phyloP scores from a whole-genome alignment of 805 yeast genomes.

The Jamesozyma jinghongensis region DNA sequence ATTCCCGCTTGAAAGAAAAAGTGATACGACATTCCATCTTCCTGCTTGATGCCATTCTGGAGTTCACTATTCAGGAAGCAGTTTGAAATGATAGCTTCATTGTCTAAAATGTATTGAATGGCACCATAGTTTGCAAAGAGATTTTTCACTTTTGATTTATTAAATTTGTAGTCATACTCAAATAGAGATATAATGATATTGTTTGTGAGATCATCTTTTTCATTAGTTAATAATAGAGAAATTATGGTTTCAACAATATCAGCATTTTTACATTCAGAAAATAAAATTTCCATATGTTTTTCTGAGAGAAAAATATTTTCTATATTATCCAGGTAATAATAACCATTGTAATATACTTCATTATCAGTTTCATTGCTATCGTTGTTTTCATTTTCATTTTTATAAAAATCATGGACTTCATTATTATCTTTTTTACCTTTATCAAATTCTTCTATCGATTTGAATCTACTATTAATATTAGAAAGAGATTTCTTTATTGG shows the following conservation, averaged over 20 bases:
- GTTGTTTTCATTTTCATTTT: neutral
- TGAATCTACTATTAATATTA: neutral
- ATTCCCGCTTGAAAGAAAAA: constrained; percentile 22
- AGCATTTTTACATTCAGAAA: constrained; percentile 7
- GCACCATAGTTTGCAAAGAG: constrained; percentile 23
- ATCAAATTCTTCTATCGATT: neutral
- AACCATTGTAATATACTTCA: constrained; percentile 1
- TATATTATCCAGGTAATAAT: constrained; percentile 5
- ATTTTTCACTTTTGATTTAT: constrained; percentile 15
- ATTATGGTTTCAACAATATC: constrained; percentile 13
- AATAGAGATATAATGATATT: constrained; percentile 10
- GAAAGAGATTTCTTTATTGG: neutral
- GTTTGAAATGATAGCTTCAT: constrained; percentile 3
- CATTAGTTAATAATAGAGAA: neutral
- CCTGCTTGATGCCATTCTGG: neutral
- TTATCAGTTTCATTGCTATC: neutral
- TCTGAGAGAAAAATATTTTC: neutral
- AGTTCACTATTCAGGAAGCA: constrained; percentile 1
- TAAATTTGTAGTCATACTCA: constrained; percentile 15
- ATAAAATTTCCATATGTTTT: constrained; percentile 2
- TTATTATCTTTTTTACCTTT: neutral
- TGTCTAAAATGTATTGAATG: constrained; percentile 12
- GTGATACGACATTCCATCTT: neutral
- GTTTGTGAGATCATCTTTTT: constrained; percentile 1
- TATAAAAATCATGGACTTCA: neutral